phyloP scores from a whole-genome alignment of 2,329 filamentous ascomycete genomes.

The Colletotrichum australisinense region DNA sequence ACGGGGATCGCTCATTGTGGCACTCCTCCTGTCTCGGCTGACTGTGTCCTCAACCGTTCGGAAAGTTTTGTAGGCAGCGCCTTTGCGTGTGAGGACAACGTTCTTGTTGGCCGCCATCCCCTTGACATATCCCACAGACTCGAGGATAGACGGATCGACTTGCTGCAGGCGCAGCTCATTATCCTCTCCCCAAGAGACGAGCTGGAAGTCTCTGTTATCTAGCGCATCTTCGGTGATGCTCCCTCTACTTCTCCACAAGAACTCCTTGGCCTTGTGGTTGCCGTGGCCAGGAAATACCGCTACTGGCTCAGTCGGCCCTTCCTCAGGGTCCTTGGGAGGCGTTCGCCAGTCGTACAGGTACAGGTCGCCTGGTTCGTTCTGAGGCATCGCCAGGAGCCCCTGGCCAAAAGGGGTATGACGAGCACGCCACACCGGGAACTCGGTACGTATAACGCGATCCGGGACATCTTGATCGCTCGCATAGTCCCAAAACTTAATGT shows the following conservation, averaged over 20 bases:
- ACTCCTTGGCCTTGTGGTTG: slow-evolving; percentile 84
- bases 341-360: slow-evolving; percentile 82
- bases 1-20: slow-evolving; percentile 72
- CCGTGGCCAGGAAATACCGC: slow-evolving; percentile 71
- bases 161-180: slow-evolving; percentile 83
- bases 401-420: slow-evolving; percentile 91
- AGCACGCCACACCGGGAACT: slow-evolving; percentile 91
- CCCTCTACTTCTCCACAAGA: slow-evolving; percentile 87
- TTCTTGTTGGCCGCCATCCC: slow-evolving; percentile 73
- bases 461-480: slow-evolving; percentile 69
- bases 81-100: slow-evolving; percentile 82
- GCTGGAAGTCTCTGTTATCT: slow-evolving; percentile 89
- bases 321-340: slow-evolving; percentile 55
- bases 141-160: slow-evolving; percentile 72
- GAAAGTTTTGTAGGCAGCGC: slow-evolving; percentile 87
- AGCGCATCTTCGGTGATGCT: slow-evolving; percentile 72
- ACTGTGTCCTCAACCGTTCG: slow-evolving; percentile 74
- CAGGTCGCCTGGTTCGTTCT: slow-evolving; percentile 85
- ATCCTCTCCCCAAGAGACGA: slow-evolving; percentile 93
- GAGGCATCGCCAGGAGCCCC: slow-evolving; percentile 90
- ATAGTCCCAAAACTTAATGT: slow-evolving; percentile 95
- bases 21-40: slow-evolving; percentile 67
- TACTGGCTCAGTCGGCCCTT: slow-evolving; percentile 60
- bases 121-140: slow-evolving; percentile 78
- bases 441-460: slow-evolving; percentile 82